Base-by-base conservation (phyloP, 495 filamentous ascomycete genomes). In the Oleoguttula mirabilis region DNA sequence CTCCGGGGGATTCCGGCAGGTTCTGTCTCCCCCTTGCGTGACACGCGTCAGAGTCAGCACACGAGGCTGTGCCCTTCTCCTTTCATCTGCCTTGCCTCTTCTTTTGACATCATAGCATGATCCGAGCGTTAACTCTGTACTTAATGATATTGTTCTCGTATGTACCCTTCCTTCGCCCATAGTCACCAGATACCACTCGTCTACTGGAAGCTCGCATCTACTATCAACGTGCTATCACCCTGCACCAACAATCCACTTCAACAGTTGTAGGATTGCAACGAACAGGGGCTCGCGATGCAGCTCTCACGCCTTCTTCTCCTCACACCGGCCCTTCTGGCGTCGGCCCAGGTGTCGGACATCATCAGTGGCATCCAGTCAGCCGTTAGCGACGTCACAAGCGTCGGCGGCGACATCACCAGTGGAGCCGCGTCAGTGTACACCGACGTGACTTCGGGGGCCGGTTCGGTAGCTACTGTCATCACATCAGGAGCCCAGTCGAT, bases 371-470 rank as follows among this genome's bases (percentile, higher is more conserved):
- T 45, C 12, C 14, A 14, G 10, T 36, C 32, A 3, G 35, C 23
- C 24, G 42, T 36, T 11, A 28, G 42, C 21, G 42, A 24, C 10
- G 36, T 23, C 5, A 24, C 15, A 7, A 24, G 21, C 36, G 16
- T 39, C 15, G 36, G 36, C 16, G 36, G 21, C 7, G 36, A 38
- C 15, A 30, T 38, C 21, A 45, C 42, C 3, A 37, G 32, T 14
- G 42, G 15, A 16, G 42, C 42, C 11, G 42, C 15, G 21, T 21
- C 16, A 6, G 16, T 21, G 16, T 6, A 5, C 15, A 39, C 36
- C 2, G 23, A n/a, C 32, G 23, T 37, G 10, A 39, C 36, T 10
- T 23, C 22, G 19, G 39, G 15, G 10, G 39, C 25, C 3, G 39
- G 24, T 10, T 17, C 15, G 15, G 28, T 16, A 2, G 23, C 14